Base-by-base conservation (phyloP, 768 basidiomycete genomes). In the Leccinum broughii region DNA sequence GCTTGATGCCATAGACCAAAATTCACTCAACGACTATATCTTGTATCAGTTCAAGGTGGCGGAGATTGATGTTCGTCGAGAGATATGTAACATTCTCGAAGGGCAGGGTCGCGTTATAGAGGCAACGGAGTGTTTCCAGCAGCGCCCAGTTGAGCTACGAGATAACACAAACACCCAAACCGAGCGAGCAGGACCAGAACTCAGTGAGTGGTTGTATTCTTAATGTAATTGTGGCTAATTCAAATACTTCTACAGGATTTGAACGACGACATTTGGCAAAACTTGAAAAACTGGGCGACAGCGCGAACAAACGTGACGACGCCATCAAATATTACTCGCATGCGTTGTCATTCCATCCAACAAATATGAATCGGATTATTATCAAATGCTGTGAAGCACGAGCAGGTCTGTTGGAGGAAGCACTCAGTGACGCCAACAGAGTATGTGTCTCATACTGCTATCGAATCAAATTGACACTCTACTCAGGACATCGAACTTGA, bases 71-170 rank as follows among this genome's bases (percentile, higher is more conserved):
- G 13, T 56, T 3, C 56, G 51, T 5, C 48, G 9, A 4, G 24
- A 8, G 1, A 51, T 64, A 10, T 62, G 61, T 4, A 46, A 59
- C 4, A 3, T 54, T n/a, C 60, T 64, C 1, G 37, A 56, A 10
- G 5, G 6, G 5, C 20, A 6, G 6, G 37, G 44, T 44, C 63
- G 55, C 2, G 7, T 41, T 6, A 13, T 6, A 1, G 57, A 63
- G 9, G 56, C 56, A 1, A 14, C 48, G 6, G 9, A 26, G 9
- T 61, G 41, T 22, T 48, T 55, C 28, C 56, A 9, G 4, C 35
- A 26, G n/a, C 50, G 58, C 54, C 22, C 32, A 22, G 17, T 14
- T 14, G 14, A 50, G 6, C 14, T 50, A 50, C 4, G 2, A 1
- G 17, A 34, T 15, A 53, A 57, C 2, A 28, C 15, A 5, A 51